A percentile compares a stretch with the other conserved stretches of the same genome.
Evolutionary conservation across 257 asterid genomes (phyloP).

Genomic region (Marsdenia floribunda): DNA sequence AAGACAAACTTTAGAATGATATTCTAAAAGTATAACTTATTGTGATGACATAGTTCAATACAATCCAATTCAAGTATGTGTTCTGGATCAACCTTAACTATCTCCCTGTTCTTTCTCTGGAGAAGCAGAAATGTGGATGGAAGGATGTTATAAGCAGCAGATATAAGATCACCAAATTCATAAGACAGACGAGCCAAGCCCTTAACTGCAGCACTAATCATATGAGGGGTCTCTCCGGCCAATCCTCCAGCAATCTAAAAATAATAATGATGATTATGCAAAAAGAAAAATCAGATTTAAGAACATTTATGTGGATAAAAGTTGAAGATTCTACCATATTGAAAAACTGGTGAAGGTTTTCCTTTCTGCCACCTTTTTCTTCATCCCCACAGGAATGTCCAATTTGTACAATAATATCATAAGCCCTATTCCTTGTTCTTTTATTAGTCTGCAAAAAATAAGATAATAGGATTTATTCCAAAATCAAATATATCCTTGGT

Average conservation of each 20-base stretch:
- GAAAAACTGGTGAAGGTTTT: slow-evolving; percentile 53
- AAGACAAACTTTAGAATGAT: slow-evolving; percentile 14
- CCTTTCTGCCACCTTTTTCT: slow-evolving; percentile 60
- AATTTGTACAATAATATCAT: slow-evolving; percentile 84
- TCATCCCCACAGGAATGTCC: slow-evolving; percentile 85
- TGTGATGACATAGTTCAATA: background rate
- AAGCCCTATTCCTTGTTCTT: slow-evolving; percentile 89
- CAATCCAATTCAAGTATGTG: background rate
- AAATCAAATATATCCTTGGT: background rate
- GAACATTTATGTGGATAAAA: background rate
- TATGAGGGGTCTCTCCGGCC: slow-evolving; percentile 88
- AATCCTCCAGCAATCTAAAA: slow-evolving; percentile 86
- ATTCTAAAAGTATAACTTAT: slow-evolving; percentile 1
- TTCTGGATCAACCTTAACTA: slow-evolving; percentile 52
- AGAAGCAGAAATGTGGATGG: slow-evolving; percentile 85
- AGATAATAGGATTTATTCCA: slow-evolving; percentile 12
- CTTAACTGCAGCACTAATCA: slow-evolving; percentile 90
- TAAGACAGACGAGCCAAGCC: slow-evolving; percentile 98
- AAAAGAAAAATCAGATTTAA: background rate
- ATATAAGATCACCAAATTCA: slow-evolving; percentile 83
- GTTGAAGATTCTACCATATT: slow-evolving; percentile 47
- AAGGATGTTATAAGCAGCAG: slow-evolving; percentile 62
- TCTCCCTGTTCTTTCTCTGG: slow-evolving; percentile 77
- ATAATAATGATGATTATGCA: background rate
- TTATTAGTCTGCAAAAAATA: slow-evolving; percentile 60